These are phyloP conservation scores for Lodderomyces jiufengensis DNA, from an alignment of 1,139 yeast genomes.

Conservation along the genomic window DNA sequence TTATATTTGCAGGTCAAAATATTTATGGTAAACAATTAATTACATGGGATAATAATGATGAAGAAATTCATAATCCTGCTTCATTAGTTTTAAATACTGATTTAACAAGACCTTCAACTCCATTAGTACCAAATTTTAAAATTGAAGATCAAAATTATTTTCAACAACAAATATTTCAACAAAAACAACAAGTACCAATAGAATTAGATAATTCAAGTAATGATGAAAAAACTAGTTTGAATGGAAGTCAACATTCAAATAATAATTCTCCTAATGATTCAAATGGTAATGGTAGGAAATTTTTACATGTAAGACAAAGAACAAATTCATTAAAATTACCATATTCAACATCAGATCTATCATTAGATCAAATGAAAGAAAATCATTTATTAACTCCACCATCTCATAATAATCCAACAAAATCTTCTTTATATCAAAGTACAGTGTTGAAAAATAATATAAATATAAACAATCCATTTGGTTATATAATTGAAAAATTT, in stretches of 20 bases:
- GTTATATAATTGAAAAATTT: conserved; percentile 14
- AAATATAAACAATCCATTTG: conserved; percentile 22
- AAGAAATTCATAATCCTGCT: conserved; percentile 19
- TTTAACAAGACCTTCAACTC: conserved; percentile 18
- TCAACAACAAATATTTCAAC: neutral
- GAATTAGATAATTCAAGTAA: conserved; percentile 1
- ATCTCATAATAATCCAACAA: neutral
- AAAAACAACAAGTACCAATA: too few relatives aligned
- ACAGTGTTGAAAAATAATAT: conserved; percentile 19
- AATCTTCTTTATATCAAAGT: conserved; percentile 7
- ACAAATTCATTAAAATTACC: conserved; percentile 28
- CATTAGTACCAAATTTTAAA: conserved; percentile 3
- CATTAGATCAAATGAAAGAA: conserved; percentile 24
- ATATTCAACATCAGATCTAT: conserved; percentile 33
- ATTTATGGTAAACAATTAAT: conserved; percentile 41
- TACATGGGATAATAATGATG: conserved; percentile 26
- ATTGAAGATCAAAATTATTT: neutral
- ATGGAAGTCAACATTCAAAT: too few relatives aligned
- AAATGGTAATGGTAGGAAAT: neutral
- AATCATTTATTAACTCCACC: conserved; percentile 9
- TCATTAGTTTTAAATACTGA: conserved; percentile 28
- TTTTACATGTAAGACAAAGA: conserved; percentile 22
- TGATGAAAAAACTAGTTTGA: neutral
- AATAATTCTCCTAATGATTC: too few relatives aligned
- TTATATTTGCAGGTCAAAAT: conserved; percentile 40